Percentiles rank a stretch among this genome's conserved stretches.
Conservation (phyloP, 176 grass and related monocot genomes). For the Tillandsia fasciculata region DNA sequence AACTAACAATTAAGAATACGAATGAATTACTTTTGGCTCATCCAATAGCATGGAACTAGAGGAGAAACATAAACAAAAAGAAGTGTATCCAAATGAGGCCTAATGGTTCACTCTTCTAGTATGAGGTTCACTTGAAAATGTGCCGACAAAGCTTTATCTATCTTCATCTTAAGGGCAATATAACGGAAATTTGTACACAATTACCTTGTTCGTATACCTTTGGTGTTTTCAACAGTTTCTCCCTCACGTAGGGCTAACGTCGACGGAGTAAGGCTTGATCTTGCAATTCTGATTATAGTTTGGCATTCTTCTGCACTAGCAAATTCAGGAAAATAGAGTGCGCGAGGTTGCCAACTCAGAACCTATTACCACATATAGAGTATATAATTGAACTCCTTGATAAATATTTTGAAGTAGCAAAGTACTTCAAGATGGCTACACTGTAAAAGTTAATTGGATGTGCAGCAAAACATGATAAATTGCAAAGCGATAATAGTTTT, state of each 20-base stretch:
- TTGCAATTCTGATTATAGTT: constrained; percentile 9
- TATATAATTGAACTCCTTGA: not conserved
- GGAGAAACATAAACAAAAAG: too few relatives aligned
- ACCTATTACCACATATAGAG: not conserved
- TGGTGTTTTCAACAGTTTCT: constrained; percentile 9
- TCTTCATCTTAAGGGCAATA: not conserved
- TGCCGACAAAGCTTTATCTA: not conserved
- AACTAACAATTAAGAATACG: too few relatives aligned
- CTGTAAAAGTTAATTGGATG: not conserved
- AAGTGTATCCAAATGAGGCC: too few relatives aligned
- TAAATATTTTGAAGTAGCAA: not conserved
- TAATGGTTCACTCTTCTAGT: too few relatives aligned
- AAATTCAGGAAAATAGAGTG: constrained; percentile 20
- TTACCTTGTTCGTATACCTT: constrained; percentile 25
- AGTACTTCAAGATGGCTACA: not conserved
- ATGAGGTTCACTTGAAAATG: not conserved
- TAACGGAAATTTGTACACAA: not conserved
- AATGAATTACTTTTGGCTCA: too few relatives aligned
- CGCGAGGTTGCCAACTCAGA: constrained; percentile 27
- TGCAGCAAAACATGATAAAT: not conserved
- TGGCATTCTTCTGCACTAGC: constrained; percentile 9
- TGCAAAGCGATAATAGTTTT: too few relatives aligned
- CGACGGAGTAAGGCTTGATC: constrained; percentile 12
- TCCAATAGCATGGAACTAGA: too few relatives aligned
- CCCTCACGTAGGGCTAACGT: not conserved